Evolutionary conservation across 2,329 filamentous ascomycete genomes (phyloP), one percentile per base, ranked within the genome.

Genomic region (Colletotrichum shisoi): DNA sequence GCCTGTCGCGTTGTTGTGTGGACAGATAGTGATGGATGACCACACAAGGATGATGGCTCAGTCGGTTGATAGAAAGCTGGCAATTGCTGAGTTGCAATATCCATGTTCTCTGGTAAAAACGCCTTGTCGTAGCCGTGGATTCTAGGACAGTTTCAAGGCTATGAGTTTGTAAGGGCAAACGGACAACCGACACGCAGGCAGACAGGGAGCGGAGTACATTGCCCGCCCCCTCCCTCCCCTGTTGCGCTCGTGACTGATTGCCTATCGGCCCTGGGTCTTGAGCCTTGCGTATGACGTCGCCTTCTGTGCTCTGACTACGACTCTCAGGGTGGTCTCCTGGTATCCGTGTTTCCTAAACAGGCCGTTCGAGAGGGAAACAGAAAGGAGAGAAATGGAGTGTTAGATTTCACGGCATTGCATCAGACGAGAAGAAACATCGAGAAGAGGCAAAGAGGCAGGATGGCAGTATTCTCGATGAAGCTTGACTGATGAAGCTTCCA

Each of bases 241-340:
- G 31, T 34, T 34, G 46, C n/a, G 17, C 34, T 19, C 42, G 45
- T 24, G 24, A 40, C 31, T 45, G 44, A 67, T 24, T 57, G 48
- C 39, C 54, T 56, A 15, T 53, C 61, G 17, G 64, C 42, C 64
- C 54, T 64, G 49, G 65, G 49, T 67, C 46, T 59, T 27, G 44
- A 21, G 48, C 17, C 42, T 58, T 37, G 56, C 19, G 48, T 49
- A 65, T 68, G 65, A 68, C 65, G 65, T 68, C 65, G 61, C 40
- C 24, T 15, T 21, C 62, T 40, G 53, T 46, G 46, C 52, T 53
- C 19, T 63, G 46, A 58, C 44, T 58, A 45, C 53, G 52, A 46
- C 53, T 45, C 21, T 54, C 39, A 48, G 39, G 44, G 44, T 46
- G n/a, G 27, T 39, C 8, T n/a, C 24, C 53, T 13, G 40, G 31